phyloP scores from a whole-genome alignment of 441 rosid genomes.

The Rhodomyrtus psidioides region DNA sequence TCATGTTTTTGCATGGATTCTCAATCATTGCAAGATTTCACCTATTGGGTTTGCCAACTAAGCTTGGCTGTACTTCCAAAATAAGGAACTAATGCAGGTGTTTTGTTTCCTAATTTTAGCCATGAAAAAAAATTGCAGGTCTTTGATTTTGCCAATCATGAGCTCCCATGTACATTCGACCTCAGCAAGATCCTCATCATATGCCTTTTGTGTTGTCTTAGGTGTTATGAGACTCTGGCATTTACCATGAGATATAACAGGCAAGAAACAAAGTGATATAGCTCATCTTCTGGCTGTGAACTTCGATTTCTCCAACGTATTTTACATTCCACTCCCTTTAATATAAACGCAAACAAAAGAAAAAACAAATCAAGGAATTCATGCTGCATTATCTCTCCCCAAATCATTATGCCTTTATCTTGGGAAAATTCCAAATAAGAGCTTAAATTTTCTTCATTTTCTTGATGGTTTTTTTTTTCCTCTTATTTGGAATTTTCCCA shows the following conservation, averaged over 20 bases:
- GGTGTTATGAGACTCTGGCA: neutral
- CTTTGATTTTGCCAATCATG: neutral
- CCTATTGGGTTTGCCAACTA: neutral
- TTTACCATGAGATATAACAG: neutral
- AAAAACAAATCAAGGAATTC: neutral
- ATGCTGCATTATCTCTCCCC: neutral
- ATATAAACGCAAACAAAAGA: neutral
- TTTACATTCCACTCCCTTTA: neutral
- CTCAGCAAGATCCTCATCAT: neutral
- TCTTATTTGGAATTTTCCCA: too few relatives aligned
- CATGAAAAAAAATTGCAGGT: neutral
- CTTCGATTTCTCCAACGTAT: neutral
- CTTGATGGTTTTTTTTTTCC: too few relatives aligned
- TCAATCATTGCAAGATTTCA: neutral
- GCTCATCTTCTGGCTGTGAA: neutral
- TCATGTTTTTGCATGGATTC: neutral
- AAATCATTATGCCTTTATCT: neutral
- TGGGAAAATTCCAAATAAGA: neutral
- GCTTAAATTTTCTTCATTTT: too few relatives aligned
- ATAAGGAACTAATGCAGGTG: neutral
- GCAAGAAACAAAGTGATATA: neutral
- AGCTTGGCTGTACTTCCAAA: neutral
- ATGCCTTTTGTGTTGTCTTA: neutral
- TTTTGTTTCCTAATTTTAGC: neutral
- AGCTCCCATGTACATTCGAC: neutral